A percentile compares a stretch with the other conserved stretches of the same genome.
phyloP scores from a whole-genome alignment of 2,329 filamentous ascomycete genomes.

The Aplosporella prunicola region DNA sequence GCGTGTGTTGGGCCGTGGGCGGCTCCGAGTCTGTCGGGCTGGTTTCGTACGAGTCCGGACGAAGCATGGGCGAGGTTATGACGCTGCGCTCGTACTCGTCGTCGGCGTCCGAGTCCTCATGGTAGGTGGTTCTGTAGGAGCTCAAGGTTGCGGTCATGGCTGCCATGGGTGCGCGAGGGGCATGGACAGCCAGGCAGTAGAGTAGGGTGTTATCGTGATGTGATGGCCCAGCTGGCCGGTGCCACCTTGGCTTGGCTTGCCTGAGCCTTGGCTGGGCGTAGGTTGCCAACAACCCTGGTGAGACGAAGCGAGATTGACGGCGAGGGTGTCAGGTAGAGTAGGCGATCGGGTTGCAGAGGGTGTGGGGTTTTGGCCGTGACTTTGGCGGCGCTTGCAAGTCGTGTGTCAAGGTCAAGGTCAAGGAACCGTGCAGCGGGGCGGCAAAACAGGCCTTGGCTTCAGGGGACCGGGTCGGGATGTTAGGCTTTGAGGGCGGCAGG shows the following conservation, averaged over 20 bases:
- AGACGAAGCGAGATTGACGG: constrained; percentile 13
- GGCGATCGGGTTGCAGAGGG: constrained; percentile 1
- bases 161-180: background rate
- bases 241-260: no score
- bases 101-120: constrained; percentile 69
- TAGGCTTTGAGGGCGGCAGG: no score
- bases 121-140: constrained; percentile 46
- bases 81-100: constrained; percentile 74
- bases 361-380: background rate
- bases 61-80: constrained; percentile 56
- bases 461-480: no score
- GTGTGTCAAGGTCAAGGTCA: no score
- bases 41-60: constrained; percentile 56
- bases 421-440: no score
- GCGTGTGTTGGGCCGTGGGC: constrained; percentile 64
- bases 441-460: no score
- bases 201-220: no score
- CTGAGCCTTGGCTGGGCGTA: no score
- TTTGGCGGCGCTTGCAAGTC: background rate
- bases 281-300: constrained; percentile 11
- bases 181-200: constrained; percentile 11
- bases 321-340: constrained; percentile 7
- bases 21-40: constrained; percentile 65
- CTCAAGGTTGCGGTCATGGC: constrained; percentile 9
- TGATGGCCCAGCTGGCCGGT: no score